Base-by-base conservation (phyloP, 192 early-diverging fungal species). In the Chytriomyces sp. region DNA sequence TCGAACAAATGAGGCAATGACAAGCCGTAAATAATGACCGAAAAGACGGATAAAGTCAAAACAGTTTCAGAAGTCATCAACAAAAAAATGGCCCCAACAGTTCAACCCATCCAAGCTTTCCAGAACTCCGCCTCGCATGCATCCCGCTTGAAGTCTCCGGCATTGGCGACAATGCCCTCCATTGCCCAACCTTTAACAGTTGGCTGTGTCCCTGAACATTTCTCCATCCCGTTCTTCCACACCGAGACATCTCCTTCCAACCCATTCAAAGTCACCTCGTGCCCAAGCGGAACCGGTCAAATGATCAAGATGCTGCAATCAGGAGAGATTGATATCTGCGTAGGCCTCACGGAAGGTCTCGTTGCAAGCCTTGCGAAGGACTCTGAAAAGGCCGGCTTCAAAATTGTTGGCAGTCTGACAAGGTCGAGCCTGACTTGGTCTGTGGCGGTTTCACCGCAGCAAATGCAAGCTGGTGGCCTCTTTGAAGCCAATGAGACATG, bases 341-440 rank as follows among this genome's bases (percentile, higher is more conserved):
- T 97, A 62, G 93, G 94, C 28, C 88, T 97, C 50, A 97, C 95
- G 0, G 95, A 97, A 79, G 95, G 95, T 0, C 77, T 93, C 5
- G 84, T 92, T 50, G 88, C 91, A 26, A 75, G 35, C 35, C 77
- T 83, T 18, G 77, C 73, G 26, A 69, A 80, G 78, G 60, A 78
- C 62, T 89, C 84, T 62, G 86, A 89, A 49, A 9, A 11, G 2
- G 87, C 90, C 69, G 83, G 82, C 23, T 87, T 93, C 72, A 84
- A 88, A 50, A 89, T 97, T 57, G 85, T 94, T 64, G 94, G 93
- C 45, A 94, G 93, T 0, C 95, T 91, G 79, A 92, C 93, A 24
- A 83, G 87, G 49, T 87, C 90, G 9, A 90, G 95, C 2, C 84
- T 97, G 46, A 86, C 80, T 20, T 87, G 86, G 86, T 79, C 81